Conservation (phyloP, 495 filamentous ascomycete genomes). For the Halenospora varia region DNA sequence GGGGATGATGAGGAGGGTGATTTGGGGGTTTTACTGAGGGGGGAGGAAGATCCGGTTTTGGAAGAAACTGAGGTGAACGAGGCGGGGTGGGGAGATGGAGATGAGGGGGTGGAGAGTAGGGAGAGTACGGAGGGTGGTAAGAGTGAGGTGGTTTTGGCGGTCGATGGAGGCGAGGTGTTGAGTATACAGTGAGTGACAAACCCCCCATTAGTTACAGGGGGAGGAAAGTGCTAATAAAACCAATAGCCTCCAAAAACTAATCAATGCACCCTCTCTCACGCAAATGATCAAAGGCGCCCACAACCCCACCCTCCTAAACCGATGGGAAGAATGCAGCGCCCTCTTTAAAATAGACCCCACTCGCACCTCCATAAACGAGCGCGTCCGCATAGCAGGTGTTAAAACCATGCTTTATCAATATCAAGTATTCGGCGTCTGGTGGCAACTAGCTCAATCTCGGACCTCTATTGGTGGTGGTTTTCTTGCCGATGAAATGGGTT, state of each 20-base stretch:
- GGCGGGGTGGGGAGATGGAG: neutral
- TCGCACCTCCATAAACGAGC: neutral
- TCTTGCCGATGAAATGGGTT: conserved; percentile 13
- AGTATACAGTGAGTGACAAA: no score
- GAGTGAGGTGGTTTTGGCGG: no score
- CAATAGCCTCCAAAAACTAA: neutral
- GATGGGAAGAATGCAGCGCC: conserved; percentile 10
- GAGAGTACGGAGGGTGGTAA: no score
- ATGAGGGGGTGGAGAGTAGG: neutral
- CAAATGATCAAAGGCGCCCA: neutral
- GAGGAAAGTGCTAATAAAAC: no score
- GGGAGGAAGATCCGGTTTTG: neutral
- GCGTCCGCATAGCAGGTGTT: conserved; percentile 3
- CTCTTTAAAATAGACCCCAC: conserved; percentile 10
- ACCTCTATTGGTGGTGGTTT: conserved; percentile 14
- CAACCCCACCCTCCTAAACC: neutral
- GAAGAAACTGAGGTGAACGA: neutral
- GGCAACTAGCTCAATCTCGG: conserved; percentile 15
- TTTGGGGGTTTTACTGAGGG: neutral
- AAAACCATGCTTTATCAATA: conserved; percentile 13
- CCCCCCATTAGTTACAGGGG: no score
- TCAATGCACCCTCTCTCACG: neutral
- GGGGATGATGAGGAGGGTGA: conserved; percentile 35
- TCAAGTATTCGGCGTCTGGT: conserved; percentile 14
- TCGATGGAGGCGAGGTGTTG: no score